Base-by-base conservation (phyloP, 495 filamentous ascomycete species). In the Cryomyces minteri region DNA sequence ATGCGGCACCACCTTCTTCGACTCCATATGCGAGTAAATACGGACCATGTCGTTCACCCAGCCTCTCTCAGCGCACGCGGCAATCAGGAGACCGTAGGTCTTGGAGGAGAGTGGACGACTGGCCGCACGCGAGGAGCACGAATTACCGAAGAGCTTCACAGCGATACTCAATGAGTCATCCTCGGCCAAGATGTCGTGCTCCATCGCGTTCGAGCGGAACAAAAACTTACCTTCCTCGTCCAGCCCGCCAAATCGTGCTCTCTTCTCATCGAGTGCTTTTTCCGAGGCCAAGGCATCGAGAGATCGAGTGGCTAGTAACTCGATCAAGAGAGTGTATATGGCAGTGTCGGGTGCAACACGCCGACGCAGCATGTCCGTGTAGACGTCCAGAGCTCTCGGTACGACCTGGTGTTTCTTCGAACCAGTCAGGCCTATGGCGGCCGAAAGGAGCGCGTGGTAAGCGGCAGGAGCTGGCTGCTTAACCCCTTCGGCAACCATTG, bases 301-400 rank as follows among this genome's bases (percentile, higher is more conserved):
- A 37, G 86, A 83, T 32, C 83, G 80, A 14, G 73, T 68, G 25
- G 87, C 80, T 32, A 96, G 72, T 36, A 93, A 63, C 50, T 81
- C 74, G 48, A 98, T 80, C 8, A 98, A 63, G 4, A 80, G 84
- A 54, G 84, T 74, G 62, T 92, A 96, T 5, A 87, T 96, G 44
- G 78, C 71, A 47, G 79, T 76, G 55, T 92, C 79, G 11, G 88
- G 88, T 29, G 70, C 62, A 38, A 95, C 78, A 54, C 79, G 80
- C 41, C 87, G 81, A 48, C 81, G 73, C 51, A 94, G 79, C 88
- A 98, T 94, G 59, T 95, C 85, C 38, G 85, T 80, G 65, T 96
- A 96, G 47, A 96, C 80, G 69, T 88, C 86, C 41, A 96, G 73
- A 5, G 84, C 87, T 64, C 93, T 94, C 40, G 83, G 76, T 28